Base-by-base conservation (phyloP, 2,329 filamentous ascomycete genomes). In the Venturia oleaginea region DNA sequence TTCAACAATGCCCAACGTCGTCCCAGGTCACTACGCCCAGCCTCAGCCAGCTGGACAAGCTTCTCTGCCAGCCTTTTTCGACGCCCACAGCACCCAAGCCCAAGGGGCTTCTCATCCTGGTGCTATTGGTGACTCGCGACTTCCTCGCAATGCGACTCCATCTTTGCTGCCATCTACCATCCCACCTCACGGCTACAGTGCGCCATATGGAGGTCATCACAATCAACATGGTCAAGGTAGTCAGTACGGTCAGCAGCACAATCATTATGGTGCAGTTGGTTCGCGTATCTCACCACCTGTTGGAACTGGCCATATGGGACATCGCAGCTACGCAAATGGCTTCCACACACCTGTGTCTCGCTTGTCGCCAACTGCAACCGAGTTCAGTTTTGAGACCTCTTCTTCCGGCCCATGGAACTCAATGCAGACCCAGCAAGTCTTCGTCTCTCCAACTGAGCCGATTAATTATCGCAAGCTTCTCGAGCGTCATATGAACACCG, bases 381-480 rank as follows among this genome's bases (percentile, higher is more conserved):
- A 64, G 22, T 64, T 64, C 37, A 57, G n/a, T n/a, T 62, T 42
- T 17, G 43, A 62, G 19, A 51, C 32, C 13, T 24, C 43, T 8
- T 51, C 60, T 30, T 62, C 61, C 19, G 59, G 59, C 27, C 61
- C 61, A n/a, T 62, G 61, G 61, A 62, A 62, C 61, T 30, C 59
- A 61, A 42, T 57, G 51, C 51, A 57, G 30, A 27, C 51, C 34
- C 51, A 57, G 51, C 51, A 57, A 57, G 51, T 57, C 30, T 57
- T 57, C 30, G 27, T 37, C 13, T 40, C 61, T 48, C 88, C 92
- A 3, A 89, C 90, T 7, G 94, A 99, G 76, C 94, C 93, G 13
- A 84, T 97, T 71, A 97, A 99, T 77, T 99, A 97, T 72, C 92
- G 94, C 66, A 92, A 92, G 64, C 84, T 99, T 46, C 85, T 97